Conservation (phyloP, 345 rosid species). For the Ceriops zippeliana region DNA sequence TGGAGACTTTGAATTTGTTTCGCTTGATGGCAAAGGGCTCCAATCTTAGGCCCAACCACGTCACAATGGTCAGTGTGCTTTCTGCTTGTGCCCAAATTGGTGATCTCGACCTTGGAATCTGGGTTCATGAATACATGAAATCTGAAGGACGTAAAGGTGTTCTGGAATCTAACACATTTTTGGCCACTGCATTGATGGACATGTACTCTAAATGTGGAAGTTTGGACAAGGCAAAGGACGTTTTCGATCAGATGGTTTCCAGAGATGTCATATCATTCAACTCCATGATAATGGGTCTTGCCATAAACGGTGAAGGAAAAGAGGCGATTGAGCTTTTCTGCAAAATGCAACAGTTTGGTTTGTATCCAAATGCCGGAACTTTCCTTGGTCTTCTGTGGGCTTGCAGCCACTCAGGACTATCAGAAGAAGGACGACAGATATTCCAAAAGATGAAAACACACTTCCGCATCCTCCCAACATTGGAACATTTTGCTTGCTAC, state of each 20-base stretch:
- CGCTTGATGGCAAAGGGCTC: slow-evolving; percentile 25
- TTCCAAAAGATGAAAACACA: slow-evolving; percentile 30
- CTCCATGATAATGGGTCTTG: slow-evolving; percentile 50
- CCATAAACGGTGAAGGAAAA: slow-evolving; percentile 35
- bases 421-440: slow-evolving; percentile 29
- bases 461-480: slow-evolving; percentile 20
- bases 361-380: slow-evolving; percentile 37
- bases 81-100: slow-evolving; percentile 48
- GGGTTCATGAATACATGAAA: slow-evolving; percentile 34
- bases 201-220: slow-evolving; percentile 47
- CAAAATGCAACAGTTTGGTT: slow-evolving; percentile 23
- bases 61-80: slow-evolving; percentile 45
- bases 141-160: slow-evolving; percentile 25
- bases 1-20: slow-evolving; percentile 36
- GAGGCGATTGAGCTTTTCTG: slow-evolving; percentile 34
- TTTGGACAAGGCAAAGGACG: slow-evolving; percentile 32
- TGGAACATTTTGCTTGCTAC: slow-evolving; percentile 47
- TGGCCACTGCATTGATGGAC: slow-evolving; percentile 43
- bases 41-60: slow-evolving; percentile 36
- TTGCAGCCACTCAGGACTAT: slow-evolving; percentile 41
- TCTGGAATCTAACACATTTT: slow-evolving; percentile 31
- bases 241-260: slow-evolving; percentile 25
- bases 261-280: slow-evolving; percentile 43
- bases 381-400: slow-evolving; percentile 42
- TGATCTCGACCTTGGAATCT: slow-evolving; percentile 38